These are phyloP conservation scores for Trypanosoma brucei DNA, from an alignment of 208 protist species.

Conservation along the genomic window DNA sequence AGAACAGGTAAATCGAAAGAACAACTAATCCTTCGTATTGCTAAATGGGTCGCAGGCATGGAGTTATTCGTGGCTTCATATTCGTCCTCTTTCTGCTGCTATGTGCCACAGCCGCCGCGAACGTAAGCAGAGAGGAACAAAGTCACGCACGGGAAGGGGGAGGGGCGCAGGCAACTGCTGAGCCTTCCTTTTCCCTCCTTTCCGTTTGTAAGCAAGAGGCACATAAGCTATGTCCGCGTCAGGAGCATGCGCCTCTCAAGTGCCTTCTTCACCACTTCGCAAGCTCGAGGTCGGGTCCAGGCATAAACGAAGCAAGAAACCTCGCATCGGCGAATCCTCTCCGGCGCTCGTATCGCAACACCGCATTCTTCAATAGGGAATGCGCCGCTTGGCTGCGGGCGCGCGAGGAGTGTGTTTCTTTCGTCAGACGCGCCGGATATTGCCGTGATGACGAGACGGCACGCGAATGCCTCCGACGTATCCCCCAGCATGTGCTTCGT, in stretches of 20 bases:
- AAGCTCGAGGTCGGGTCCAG: background rate
- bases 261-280: conserved; percentile 19
- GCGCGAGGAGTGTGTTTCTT: conserved; percentile 47
- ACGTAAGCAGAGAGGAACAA: background rate
- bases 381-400: conserved; percentile 61
- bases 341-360: background rate
- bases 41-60: background rate
- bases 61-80: conserved; percentile 16
- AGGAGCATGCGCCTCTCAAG: conserved; percentile 15
- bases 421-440: conserved; percentile 25
- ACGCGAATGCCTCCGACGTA: conserved; percentile 60
- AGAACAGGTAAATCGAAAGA: background rate
- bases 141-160: background rate
- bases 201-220: conserved; percentile 14
- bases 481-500: conserved; percentile 36
- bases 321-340: background rate
- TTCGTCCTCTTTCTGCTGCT: conserved; percentile 22
- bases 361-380: conserved; percentile 12
- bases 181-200: conserved; percentile 1
- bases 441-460: conserved; percentile 21
- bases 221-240: conserved; percentile 3
- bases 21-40: background rate
- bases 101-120: background rate
- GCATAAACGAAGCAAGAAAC: background rate
- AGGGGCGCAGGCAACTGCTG: background rate